A percentile compares a stretch with the other conserved stretches of the same genome.
These are phyloP conservation scores for Puccinia polysora DNA, from an alignment of 1,284 basidiomycete species.

Conservation along the genomic window DNA sequence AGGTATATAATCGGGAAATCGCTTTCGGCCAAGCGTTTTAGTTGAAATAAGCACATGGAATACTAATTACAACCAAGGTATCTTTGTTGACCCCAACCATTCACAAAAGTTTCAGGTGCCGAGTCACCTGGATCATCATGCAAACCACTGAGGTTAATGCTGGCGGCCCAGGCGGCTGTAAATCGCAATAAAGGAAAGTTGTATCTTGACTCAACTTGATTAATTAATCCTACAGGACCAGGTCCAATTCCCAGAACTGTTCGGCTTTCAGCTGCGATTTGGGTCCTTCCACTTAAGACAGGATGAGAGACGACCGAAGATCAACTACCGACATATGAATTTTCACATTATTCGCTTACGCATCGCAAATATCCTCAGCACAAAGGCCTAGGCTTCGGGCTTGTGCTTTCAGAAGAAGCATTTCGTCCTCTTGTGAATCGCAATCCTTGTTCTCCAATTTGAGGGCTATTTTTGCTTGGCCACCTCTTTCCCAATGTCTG, in stretches of 20 bases:
- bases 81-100: no score
- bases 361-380: constrained; percentile 41
- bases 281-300: constrained; percentile 41
- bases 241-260: constrained; percentile 43
- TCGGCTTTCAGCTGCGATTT: constrained; percentile 41
- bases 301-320: background rate
- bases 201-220: constrained; percentile 35
- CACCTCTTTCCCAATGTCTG: constrained; percentile 31
- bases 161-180: background rate
- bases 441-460: constrained; percentile 31
- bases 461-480: constrained; percentile 41
- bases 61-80: no score
- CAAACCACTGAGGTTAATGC: background rate
- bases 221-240: constrained; percentile 34
- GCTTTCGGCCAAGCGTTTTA: no score
- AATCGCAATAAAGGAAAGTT: background rate
- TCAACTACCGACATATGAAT: background rate
- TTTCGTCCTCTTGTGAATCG: constrained; percentile 40
- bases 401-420: constrained; percentile 34
- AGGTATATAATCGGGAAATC: no score
- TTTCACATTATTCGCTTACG: constrained; percentile 17
- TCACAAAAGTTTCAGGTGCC: constrained; percentile 38
- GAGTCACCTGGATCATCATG: constrained; percentile 15
- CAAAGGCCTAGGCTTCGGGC: constrained; percentile 40
- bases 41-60: no score